Percentiles rank a stretch among this genome's conserved stretches.
Conservation (phyloP, 164 flowering plant species). For the Stephania cephalantha region DNA sequence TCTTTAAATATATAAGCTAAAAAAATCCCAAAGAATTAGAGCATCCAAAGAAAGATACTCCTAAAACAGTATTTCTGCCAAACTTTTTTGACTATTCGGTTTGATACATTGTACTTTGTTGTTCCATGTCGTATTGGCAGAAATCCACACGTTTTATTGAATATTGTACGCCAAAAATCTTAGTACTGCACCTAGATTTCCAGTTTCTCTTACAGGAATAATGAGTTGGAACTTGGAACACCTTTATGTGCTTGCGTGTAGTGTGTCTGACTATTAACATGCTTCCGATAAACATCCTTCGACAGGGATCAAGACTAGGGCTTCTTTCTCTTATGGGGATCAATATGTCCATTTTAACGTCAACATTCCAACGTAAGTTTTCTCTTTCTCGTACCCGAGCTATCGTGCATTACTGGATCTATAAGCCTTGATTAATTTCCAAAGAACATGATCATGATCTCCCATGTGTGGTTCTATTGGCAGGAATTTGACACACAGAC, state of each 20-base stretch:
- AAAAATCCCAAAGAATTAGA: too few relatives aligned
- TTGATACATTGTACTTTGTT: neutral
- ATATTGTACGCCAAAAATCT: neutral
- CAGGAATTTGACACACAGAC: conserved; percentile 81
- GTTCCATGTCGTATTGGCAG: neutral
- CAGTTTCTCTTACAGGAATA: neutral
- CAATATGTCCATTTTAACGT: conserved; percentile 92
- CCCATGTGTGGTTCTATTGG: neutral
- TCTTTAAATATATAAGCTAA: too few relatives aligned
- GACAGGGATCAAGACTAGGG: conserved; percentile 70
- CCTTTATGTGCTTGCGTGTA: too few relatives aligned
- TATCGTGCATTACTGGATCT: neutral
- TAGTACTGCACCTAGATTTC: neutral
- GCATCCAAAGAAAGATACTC: too few relatives aligned
- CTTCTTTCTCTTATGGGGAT: conserved; percentile 58
- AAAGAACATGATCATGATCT: neutral
- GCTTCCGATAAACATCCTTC: neutral
- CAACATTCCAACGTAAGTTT: conserved; percentile 80
- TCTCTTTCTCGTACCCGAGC: neutral
- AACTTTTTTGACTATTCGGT: too few relatives aligned
- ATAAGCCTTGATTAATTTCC: neutral
- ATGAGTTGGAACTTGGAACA: neutral
- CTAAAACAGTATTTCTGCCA: too few relatives aligned
- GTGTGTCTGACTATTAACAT: too few relatives aligned
- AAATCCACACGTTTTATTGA: neutral